These are phyloP conservation scores for Pyrenophora seminiperda DNA, from an alignment of 2,329 filamentous ascomycete genomes.

Conservation along the genomic window DNA sequence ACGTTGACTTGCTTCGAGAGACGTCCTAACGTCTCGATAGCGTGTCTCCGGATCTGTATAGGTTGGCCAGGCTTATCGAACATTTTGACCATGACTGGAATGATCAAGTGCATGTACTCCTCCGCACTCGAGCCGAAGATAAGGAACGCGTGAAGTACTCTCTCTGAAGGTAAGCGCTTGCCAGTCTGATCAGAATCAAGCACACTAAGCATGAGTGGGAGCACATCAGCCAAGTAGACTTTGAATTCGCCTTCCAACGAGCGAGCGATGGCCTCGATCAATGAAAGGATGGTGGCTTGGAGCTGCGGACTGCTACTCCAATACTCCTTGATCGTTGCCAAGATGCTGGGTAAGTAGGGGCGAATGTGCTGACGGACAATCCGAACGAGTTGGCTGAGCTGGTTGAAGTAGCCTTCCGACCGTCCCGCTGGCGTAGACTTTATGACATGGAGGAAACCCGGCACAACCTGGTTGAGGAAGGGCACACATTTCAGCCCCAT, in stretches of 20 bases:
- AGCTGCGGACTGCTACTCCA: conserved; percentile 82
- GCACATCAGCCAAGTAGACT: conserved; percentile 83
- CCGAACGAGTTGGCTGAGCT: conserved; percentile 87
- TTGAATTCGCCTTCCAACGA: conserved; percentile 98
- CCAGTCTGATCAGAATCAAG: conserved; percentile 81
- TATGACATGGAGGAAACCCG: conserved; percentile 90
- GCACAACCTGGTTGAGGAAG: conserved; percentile 91
- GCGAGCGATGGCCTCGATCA: conserved; percentile 91
- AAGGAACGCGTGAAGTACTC: conserved; percentile 90
- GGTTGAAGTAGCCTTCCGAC: conserved; percentile 96
- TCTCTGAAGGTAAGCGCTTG: conserved; percentile 81
- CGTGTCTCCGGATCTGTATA: conserved; percentile 76
- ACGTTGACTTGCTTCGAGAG: conserved; percentile 96
- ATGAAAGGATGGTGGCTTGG: conserved; percentile 86
- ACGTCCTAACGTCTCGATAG: conserved; percentile 93
- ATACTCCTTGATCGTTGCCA: conserved; percentile 84
- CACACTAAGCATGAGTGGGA: conserved; percentile 92
- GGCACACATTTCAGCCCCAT: conserved; percentile 94
- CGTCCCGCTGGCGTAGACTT: conserved; percentile 76
- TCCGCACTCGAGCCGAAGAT: conserved; percentile 95
- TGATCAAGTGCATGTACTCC: conserved; percentile 99
- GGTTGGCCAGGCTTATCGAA: conserved; percentile 90
- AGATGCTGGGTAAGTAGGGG: conserved; percentile 84
- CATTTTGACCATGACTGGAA: conserved; percentile 90
- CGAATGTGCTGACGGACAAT: conserved; percentile 97